Conservation (phyloP, 2,329 filamentous ascomycete genomes). For the Aspergillus pseudoglaucus region DNA sequence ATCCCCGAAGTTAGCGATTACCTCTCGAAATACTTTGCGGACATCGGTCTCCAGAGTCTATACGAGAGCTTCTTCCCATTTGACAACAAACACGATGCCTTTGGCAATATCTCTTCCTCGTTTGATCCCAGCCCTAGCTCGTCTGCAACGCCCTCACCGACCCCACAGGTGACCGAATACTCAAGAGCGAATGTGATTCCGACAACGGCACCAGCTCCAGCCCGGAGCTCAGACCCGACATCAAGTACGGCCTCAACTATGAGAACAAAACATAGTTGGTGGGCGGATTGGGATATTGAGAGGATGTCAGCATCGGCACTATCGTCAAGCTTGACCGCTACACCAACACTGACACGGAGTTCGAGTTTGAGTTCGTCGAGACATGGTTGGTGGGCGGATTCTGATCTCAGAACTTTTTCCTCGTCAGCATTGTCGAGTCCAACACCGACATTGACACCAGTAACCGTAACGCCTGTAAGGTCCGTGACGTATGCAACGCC, state of each 20-base stretch:
- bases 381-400: too few species aligned
- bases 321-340: not conserved
- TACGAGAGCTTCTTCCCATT: not conserved
- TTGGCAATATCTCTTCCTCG: not conserved
- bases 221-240: too few species aligned
- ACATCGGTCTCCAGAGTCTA: constrained; percentile 4
- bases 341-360: not conserved
- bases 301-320: not conserved
- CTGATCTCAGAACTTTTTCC: too few species aligned
- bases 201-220: too few species aligned
- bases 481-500: constrained; percentile 3
- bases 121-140: not conserved
- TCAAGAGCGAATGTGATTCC: too few species aligned
- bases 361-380: too few species aligned
- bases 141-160: not conserved
- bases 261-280: too few species aligned
- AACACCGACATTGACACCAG: constrained; percentile 2
- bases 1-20: constrained; percentile 4
- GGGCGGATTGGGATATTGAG: too few species aligned
- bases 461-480: constrained; percentile 4
- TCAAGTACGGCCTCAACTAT: too few species aligned
- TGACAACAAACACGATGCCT: not conserved
- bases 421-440: not conserved
- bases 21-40: constrained; percentile 3
- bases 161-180: too few species aligned